Percentiles rank a stretch among this genome's conserved stretches.
phyloP scores from a whole-genome alignment of 768 basidiomycete species.

The Melanogaster broomeanus region DNA sequence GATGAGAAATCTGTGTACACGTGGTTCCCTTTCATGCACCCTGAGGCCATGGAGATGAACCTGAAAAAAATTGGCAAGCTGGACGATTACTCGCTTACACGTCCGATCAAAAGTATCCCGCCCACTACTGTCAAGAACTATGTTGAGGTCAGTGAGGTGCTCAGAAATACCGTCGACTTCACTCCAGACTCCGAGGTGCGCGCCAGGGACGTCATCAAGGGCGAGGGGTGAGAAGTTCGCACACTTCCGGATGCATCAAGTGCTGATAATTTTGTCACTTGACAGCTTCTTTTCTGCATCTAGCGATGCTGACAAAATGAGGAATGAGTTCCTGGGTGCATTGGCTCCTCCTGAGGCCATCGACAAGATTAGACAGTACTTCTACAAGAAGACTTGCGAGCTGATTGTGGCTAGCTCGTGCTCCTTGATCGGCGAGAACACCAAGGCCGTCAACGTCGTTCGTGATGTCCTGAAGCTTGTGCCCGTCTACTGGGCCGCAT shows the following conservation, averaged over 20 bases:
- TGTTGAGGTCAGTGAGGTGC: conserved; percentile 51
- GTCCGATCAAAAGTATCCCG: conserved; percentile 40
- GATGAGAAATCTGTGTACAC: conserved; percentile 65
- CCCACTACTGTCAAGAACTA: conserved; percentile 44
- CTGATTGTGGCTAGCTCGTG: conserved; percentile 18
- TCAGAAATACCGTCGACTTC: conserved; percentile 50
- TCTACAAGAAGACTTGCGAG: conserved; percentile 2
- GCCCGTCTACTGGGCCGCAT: conserved; percentile 62
- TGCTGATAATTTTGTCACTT: neutral
- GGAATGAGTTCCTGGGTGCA: conserved; percentile 51
- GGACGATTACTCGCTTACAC: conserved; percentile 56
- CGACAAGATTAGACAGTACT: neutral
- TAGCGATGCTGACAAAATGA: conserved; percentile 36
- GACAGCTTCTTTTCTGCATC: conserved; percentile 66
- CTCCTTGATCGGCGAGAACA: neutral
- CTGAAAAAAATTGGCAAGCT: conserved; percentile 41
- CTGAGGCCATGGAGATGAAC: conserved; percentile 49
- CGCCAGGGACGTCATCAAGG: conserved; percentile 54
- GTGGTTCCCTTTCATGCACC: conserved; percentile 81
- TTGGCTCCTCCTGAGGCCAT: conserved; percentile 44
- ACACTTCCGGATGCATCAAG: neutral
- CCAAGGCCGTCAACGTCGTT: conserved; percentile 56
- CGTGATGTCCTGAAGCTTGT: conserved; percentile 65
- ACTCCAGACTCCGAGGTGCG: conserved; percentile 48
- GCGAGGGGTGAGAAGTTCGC: conserved; percentile 51